A percentile compares a stretch with the other conserved stretches of the same genome.
phyloP scores from a whole-genome alignment of 208 protist genomes.

The Vickermania ingenoplastis region DNA sequence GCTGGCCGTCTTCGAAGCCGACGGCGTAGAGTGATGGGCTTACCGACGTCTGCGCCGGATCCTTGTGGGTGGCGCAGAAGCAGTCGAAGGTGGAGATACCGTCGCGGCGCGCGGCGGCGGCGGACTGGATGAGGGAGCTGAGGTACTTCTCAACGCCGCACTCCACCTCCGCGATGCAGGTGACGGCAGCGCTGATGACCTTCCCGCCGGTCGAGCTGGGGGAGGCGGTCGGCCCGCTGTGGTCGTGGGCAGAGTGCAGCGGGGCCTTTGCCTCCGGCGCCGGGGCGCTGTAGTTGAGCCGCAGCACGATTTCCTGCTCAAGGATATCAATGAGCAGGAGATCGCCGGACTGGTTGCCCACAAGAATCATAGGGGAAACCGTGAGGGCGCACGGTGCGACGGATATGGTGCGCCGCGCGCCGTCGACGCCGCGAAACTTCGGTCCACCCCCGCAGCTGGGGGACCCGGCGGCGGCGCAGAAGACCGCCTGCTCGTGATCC shows the following conservation, averaged over 20 bases:
- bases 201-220: conserved; percentile 11
- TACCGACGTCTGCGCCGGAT: background rate
- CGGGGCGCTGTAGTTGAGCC: conserved; percentile 45
- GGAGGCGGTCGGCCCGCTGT: background rate
- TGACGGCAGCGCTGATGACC: conserved; percentile 49
- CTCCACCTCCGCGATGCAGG: conserved; percentile 63
- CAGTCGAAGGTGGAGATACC: conserved; percentile 8
- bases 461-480: conserved; percentile 13
- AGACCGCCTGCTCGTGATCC: conserved; percentile 9
- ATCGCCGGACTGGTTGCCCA: conserved; percentile 82
- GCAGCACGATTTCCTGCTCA: conserved; percentile 52
- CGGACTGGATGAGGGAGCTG: conserved; percentile 25
- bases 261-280: conserved; percentile 10
- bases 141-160: conserved; percentile 61
- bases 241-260: background rate
- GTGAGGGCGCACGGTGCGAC: conserved; percentile 58
- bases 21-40: conserved; percentile 61
- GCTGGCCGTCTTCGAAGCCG: conserved; percentile 68
- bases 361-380: conserved; percentile 71
- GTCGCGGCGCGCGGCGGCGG: conserved; percentile 30
- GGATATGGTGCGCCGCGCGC: conserved; percentile 44
- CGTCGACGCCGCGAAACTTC: conserved; percentile 70
- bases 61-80: conserved; percentile 5
- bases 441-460: background rate
- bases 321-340: conserved; percentile 65